phyloP scores from a whole-genome alignment of 2,329 filamentous ascomycete genomes.

The Clarireedia monteithiana region DNA sequence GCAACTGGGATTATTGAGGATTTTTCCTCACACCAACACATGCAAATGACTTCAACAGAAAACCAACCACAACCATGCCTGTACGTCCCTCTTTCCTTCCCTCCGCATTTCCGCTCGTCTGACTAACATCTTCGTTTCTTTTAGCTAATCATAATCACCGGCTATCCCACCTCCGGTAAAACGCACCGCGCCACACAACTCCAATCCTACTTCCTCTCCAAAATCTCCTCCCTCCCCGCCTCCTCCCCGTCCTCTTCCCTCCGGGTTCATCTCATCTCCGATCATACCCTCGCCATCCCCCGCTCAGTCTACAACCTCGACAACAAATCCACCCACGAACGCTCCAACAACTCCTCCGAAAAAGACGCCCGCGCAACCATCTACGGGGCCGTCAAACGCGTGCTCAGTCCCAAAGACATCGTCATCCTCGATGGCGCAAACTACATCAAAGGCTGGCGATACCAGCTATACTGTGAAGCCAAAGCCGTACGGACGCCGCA shows the following conservation, averaged over 20 bases:
- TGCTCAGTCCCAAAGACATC: constrained; percentile 63
- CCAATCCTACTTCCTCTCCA: constrained; percentile 55
- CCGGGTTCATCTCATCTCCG: constrained; percentile 66
- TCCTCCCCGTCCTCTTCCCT: constrained; percentile 35
- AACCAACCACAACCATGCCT: constrained; percentile 2
- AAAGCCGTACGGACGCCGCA: constrained; percentile 71
- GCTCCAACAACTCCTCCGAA: constrained; percentile 66
- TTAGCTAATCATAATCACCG: constrained; percentile 61
- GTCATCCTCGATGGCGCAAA: constrained; percentile 75
- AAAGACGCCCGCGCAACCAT: constrained; percentile 74
- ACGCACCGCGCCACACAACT: constrained; percentile 60
- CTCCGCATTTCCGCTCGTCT: background rate
- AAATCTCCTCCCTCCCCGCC: constrained; percentile 28
- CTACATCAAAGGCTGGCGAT: constrained; percentile 86
- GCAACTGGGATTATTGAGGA: background rate
- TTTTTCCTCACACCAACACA: background rate
- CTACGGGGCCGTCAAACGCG: constrained; percentile 71
- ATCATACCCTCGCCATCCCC: constrained; percentile 61
- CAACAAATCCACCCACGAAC: constrained; percentile 47
- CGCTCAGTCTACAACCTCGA: constrained; percentile 65
- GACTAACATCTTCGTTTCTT: background rate
- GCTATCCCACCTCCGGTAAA: constrained; percentile 62
- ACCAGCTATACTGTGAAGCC: constrained; percentile 78
- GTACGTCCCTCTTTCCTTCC: background rate
- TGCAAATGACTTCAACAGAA: background rate